Base-by-base conservation (phyloP, 2,329 filamentous ascomycete genomes). In the Parastagonospora nodorum region DNA sequence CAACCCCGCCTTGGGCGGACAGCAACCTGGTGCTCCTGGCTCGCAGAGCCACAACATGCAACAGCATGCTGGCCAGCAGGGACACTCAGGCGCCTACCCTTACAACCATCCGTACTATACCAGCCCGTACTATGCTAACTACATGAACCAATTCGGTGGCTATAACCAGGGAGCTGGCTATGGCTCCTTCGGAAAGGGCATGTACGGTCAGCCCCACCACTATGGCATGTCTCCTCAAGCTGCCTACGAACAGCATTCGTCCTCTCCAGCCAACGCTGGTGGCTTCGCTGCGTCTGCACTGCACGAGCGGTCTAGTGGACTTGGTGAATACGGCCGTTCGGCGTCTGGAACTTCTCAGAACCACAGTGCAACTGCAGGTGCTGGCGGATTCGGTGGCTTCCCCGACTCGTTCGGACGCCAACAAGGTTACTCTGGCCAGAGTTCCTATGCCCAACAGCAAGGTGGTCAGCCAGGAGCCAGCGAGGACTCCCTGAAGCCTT, bases 1-100 rank as follows among this genome's bases (percentile, higher is more conserved):
- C 31, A 94, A 95, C 77, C 92, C 92, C 27, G 82, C 87, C 35
- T 74, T 84, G 52, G 81, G 81, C 51, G 78, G 75, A 45, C 81
- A 82, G 51, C 80, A 83, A 51, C 82, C 65, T 43, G 59, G 54
- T 33, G 69, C 84, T 57, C 75, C 77, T 47, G 77, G 76, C 42
- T 79, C 82, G 29, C 73, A 75, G 51, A 63, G 57, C 55, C 79
- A 79, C 53, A 71, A 74, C 32, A 71, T 76, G 58, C 80, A 82
- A 67, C 78, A 76, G 44, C 58, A 62, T 33, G 45, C 40, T 9
- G 72, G 70, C 12, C 81, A 84, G 59, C 69, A 72, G 48, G 75
- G 73, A 44, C 65, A 74, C 45, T 54, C 57, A 55, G 79, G 75
- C 48, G 80, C 56, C 27, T 72, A 72, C 43, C 64, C 63, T 11